Base-by-base conservation (phyloP, 345 rosid species). In the Crucihimalaya himalaica region DNA sequence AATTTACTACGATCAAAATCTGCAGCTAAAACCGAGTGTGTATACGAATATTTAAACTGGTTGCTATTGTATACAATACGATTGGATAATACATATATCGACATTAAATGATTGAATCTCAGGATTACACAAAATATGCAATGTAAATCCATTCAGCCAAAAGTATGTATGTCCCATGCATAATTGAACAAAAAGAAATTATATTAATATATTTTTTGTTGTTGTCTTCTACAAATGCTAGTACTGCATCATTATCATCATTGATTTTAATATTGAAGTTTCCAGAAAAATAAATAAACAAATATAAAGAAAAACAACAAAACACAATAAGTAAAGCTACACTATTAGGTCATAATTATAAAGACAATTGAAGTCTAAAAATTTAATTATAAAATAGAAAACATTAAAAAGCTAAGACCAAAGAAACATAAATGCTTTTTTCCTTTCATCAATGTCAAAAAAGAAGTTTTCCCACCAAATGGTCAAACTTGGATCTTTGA, bases 401-500 rank as follows among this genome's bases (percentile, higher is more conserved):
- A 53, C 32, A 66, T 32, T 18, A 32, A 53, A 76, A 75, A 75
- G 68, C 34, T 42, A 42, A 53, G 58, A 75, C 57, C 70, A 53
- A 18, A 43, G 70, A 70, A 76, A 76, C 75, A 76, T 76, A 55
- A 64, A 64, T 77, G 80, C 75, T 21, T 76, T 76, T 63, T 27
- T 31, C 8, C 74, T 61, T 75, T 56, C 74, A 75, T 75, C 74
- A 75, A 68, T 68, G 79, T 75, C 69, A 53, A 61, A 61, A 74
- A 75, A 68, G 56, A 32, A 68, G 79, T 68, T 68, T 61, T 52
- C 79, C 72, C 71, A 70, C 75, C 76, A 55, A 76, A 63, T 63
- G 52, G 80, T 76, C 80, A 75, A 61, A 70, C 66, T 62, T 76
- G 70, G 75, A 76, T 76, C 70, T 69, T 76, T 76, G 79, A 76